A percentile compares a stretch with the other conserved stretches of the same genome.
Evolutionary conservation across 2,329 filamentous ascomycete genomes (phyloP).

Genomic region (Amauroascus verrucosus): DNA sequence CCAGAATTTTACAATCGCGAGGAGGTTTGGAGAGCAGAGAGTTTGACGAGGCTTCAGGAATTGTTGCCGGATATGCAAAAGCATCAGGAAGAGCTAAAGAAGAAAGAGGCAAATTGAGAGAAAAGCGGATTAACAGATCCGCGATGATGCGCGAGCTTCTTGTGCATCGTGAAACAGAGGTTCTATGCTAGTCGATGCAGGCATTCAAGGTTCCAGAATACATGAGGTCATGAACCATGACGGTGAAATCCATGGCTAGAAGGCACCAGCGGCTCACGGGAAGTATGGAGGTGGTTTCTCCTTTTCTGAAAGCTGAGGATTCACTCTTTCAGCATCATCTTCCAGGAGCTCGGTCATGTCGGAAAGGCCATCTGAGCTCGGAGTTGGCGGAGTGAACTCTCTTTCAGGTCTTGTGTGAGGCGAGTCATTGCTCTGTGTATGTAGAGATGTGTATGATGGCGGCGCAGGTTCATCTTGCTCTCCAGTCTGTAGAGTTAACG

Average conservation of each 20-base stretch:
- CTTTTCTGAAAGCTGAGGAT: background rate
- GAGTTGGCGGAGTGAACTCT: slow-evolving; percentile 4
- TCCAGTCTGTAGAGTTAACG: background rate
- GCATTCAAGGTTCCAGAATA: too few relatives aligned
- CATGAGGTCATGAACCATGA: too few relatives aligned
- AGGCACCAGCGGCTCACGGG: background rate
- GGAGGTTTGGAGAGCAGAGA: slow-evolving; percentile 28
- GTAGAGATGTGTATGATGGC: background rate
- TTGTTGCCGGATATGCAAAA: background rate
- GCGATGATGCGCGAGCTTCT: too few relatives aligned
- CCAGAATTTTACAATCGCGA: slow-evolving; percentile 30
- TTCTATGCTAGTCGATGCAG: too few relatives aligned
- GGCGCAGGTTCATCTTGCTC: background rate
- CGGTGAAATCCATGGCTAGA: too few relatives aligned
- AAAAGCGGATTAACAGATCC: too few relatives aligned
- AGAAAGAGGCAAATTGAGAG: background rate
- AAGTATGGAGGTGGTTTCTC: slow-evolving; percentile 3
- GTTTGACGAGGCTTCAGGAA: slow-evolving; percentile 21
- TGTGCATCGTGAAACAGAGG: too few relatives aligned
- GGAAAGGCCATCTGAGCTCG: slow-evolving; percentile 1
- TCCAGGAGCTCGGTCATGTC: background rate
- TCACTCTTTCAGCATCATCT: background rate
- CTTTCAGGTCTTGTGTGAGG: background rate
- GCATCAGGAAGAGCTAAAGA: background rate
- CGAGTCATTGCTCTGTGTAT: background rate